These are phyloP conservation scores for Basipetospora sp. DNA, from an alignment of 2,329 filamentous ascomycete genomes.

Conservation along the genomic window DNA sequence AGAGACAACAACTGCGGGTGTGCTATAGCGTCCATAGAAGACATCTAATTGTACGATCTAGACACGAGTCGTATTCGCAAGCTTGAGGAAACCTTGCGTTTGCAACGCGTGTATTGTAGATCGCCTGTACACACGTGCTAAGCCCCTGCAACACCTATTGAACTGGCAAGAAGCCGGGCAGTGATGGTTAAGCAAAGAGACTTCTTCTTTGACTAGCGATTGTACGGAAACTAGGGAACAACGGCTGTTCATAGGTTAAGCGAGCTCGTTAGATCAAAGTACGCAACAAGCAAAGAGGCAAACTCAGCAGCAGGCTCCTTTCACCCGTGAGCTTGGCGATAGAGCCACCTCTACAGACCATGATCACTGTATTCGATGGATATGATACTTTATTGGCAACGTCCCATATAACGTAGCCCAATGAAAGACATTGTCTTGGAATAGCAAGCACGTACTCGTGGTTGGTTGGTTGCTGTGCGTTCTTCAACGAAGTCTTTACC, in stretches of 20 bases:
- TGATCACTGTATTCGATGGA: no score
- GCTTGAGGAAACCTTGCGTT: constrained; percentile 98
- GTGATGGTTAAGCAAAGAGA: constrained; percentile 92
- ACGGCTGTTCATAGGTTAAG: constrained; percentile 42
- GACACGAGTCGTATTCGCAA: no score
- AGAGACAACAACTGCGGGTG: no score
- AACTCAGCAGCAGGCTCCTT: constrained; percentile 16
- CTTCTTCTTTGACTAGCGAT: constrained; percentile 98
- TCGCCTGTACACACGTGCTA: constrained; percentile 97
- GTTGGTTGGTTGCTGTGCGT: no score
- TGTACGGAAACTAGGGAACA: constrained; percentile 95
- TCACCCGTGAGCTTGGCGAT: constrained; percentile 90
- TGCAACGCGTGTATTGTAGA: constrained; percentile 89
- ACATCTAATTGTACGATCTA: no score
- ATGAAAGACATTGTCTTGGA: no score
- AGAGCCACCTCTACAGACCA: constrained; percentile 92
- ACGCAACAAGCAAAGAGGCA: not conserved
- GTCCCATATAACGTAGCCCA: no score
- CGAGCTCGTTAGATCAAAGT: not conserved
- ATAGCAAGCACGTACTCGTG: no score
- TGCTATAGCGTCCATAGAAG: no score
- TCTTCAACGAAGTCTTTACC: no score
- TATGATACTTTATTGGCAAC: no score
- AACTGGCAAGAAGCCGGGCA: constrained; percentile 89
- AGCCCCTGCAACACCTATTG: constrained; percentile 82